These are phyloP conservation scores for Knoxdaviesia capensis DNA, from an alignment of 2,329 filamentous ascomycete genomes.

Conservation along the genomic window DNA sequence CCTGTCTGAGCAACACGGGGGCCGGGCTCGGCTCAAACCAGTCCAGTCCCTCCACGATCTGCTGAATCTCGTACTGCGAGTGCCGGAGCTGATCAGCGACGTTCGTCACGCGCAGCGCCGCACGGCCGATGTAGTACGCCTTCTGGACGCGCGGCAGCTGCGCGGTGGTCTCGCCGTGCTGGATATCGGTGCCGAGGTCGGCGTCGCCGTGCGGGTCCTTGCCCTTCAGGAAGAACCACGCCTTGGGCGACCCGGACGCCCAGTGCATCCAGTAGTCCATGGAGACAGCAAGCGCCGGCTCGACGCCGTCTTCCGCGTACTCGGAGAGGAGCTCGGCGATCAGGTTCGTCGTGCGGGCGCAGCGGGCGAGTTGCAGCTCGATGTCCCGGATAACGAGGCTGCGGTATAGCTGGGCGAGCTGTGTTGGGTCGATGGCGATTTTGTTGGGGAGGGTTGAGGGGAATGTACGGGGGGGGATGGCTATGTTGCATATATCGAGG, in stretches of 20 bases:
- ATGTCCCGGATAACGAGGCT: conserved; percentile 1
- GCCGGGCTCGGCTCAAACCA: too few species aligned
- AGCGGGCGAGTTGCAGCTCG: conserved; percentile 2
- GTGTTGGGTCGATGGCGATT: neutral
- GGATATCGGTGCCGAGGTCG: too few species aligned
- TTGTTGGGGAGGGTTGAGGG: neutral
- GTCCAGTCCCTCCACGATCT: too few species aligned
- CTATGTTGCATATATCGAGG: conserved; percentile 1
- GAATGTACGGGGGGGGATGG: too few species aligned
- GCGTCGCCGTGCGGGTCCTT: neutral
- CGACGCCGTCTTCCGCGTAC: neutral
- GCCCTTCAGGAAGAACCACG: neutral
- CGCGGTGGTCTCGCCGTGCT: too few species aligned
- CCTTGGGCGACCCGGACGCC: conserved; percentile 4
- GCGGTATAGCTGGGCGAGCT: conserved; percentile 1
- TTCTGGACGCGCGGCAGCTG: too few species aligned
- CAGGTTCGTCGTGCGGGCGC: neutral
- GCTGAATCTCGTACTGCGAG: too few species aligned
- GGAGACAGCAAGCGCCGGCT: neutral
- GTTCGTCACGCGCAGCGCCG: too few species aligned
- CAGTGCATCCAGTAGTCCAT: neutral
- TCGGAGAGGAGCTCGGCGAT: neutral
- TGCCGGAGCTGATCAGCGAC: too few species aligned
- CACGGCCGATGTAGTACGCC: too few species aligned
- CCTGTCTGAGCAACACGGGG: too few species aligned